A percentile compares a stretch with the other conserved stretches of the same genome.
Conservation (phyloP, 2,329 filamentous ascomycete genomes). For the Aspergillus chevalieri region DNA sequence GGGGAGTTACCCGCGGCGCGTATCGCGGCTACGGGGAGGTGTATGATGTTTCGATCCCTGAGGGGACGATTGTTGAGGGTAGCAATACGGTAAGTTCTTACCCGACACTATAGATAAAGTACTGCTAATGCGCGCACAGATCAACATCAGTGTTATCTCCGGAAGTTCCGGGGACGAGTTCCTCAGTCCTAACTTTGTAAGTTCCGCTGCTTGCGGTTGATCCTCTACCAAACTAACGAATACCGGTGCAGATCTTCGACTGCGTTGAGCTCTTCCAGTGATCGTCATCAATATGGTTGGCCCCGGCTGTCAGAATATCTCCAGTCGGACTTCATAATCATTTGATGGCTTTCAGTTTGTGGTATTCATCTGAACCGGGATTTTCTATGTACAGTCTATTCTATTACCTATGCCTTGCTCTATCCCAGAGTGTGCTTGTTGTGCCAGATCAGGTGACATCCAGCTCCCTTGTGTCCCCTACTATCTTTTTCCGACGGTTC, state of each 20-base stretch:
- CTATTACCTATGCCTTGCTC: too few species aligned
- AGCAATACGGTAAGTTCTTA: conserved; percentile 45
- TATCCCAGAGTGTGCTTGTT: background rate
- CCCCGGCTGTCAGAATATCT: too few species aligned
- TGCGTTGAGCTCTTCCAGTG: conserved; percentile 27
- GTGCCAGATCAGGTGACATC: background rate
- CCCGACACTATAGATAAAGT: background rate
- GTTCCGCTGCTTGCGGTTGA: conserved; percentile 3
- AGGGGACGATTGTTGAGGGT: conserved; percentile 54
- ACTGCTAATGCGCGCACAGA: conserved; percentile 14
- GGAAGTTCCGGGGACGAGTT: conserved; percentile 53
- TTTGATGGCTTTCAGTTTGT: too few species aligned
- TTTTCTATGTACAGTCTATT: too few species aligned
- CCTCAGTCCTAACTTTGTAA: conserved; percentile 51
- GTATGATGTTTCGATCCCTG: conserved; percentile 56
- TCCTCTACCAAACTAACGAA: background rate
- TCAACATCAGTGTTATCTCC: conserved; percentile 54
- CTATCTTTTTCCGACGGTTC: background rate
- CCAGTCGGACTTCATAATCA: too few species aligned
- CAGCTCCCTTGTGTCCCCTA: background rate
- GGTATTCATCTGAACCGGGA: too few species aligned
- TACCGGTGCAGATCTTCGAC: conserved; percentile 19
- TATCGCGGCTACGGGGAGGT: conserved; percentile 60
- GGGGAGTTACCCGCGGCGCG: conserved; percentile 60
- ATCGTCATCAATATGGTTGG: background rate